Conservation (phyloP, 352 stramenopile species). For the Phytopythium delawarense region DNA sequence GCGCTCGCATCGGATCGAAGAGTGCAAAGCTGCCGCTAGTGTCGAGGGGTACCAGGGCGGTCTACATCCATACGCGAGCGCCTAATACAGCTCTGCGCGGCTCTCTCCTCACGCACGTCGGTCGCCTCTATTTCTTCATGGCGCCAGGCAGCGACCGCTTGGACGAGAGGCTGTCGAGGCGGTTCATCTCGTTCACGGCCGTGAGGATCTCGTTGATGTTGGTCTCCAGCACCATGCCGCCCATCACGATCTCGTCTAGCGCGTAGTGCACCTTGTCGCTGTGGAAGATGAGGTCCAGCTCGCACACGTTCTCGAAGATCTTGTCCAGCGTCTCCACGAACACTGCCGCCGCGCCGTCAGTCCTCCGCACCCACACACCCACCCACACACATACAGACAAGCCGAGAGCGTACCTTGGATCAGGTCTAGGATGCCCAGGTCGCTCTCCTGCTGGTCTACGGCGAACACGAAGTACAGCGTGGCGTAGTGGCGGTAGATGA, state of each 20-base stretch:
- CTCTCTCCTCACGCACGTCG: neutral
- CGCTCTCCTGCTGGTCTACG: slow-evolving; percentile 97
- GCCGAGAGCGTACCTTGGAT: slow-evolving; percentile 88
- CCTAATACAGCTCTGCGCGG: neutral
- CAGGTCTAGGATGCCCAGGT: slow-evolving; percentile 98
- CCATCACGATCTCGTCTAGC: slow-evolving; percentile 99
- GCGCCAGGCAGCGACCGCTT: slow-evolving; percentile 72
- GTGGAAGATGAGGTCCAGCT: slow-evolving; percentile 99
- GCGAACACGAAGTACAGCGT: slow-evolving; percentile 99
- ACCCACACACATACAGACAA: too few relatives aligned
- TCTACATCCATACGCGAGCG: neutral
- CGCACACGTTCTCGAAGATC: slow-evolving; percentile 99
- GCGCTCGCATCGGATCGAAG: too few relatives aligned
- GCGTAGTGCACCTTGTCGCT: slow-evolving; percentile 97
- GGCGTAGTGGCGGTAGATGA: slow-evolving; percentile 99
- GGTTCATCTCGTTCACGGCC: slow-evolving; percentile 97
- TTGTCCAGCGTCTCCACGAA: slow-evolving; percentile 97
- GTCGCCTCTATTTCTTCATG: slow-evolving; percentile 49
- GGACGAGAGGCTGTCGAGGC: slow-evolving; percentile 83
- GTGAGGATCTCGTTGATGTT: slow-evolving; percentile 98
- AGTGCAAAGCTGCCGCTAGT: too few relatives aligned
- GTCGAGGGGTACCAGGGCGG: too few relatives aligned
- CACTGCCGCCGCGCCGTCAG: slow-evolving; percentile 32
- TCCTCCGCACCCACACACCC: too few relatives aligned
- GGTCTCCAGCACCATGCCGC: slow-evolving; percentile 99